A percentile compares a stretch with the other conserved stretches of the same genome.
phyloP scores from a whole-genome alignment of 495 filamentous ascomycete species.

The Penicillium diatomitis region DNA sequence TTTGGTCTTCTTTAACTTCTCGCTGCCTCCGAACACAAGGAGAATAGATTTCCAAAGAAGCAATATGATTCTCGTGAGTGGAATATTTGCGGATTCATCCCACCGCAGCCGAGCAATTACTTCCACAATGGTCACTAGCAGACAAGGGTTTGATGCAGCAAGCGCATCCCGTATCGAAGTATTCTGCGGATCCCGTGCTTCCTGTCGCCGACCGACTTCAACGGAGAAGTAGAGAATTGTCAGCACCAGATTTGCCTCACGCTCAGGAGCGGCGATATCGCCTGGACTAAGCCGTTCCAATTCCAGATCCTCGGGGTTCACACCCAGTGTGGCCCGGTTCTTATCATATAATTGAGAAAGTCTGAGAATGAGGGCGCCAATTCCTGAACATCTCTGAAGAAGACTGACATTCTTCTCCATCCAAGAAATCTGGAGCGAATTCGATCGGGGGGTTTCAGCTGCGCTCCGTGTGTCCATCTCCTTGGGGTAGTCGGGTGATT shows the following conservation, averaged over 20 bases:
- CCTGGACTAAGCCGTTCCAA: constrained; percentile 22
- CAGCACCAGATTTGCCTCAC: constrained; percentile 41
- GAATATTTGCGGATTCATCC: constrained; percentile 66
- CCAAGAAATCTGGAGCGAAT: constrained; percentile 56
- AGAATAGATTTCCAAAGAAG: constrained; percentile 87
- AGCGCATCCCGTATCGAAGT: constrained; percentile 30
- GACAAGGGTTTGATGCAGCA: constrained; percentile 48
- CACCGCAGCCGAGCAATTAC: constrained; percentile 73
- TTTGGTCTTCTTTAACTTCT: constrained; percentile 67
- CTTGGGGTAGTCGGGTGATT: constrained; percentile 19
- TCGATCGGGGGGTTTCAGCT: constrained; percentile 33
- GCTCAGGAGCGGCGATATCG: constrained; percentile 30
- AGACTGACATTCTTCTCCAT: constrained; percentile 57
- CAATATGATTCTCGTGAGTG: constrained; percentile 61
- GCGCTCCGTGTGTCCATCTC: constrained; percentile 14
- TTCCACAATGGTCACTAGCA: constrained; percentile 65
- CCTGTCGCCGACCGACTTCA: constrained; percentile 51
- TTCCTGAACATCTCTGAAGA: constrained; percentile 49
- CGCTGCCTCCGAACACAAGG: constrained; percentile 69
- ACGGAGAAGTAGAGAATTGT: constrained; percentile 66
- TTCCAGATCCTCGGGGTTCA: constrained; percentile 24
- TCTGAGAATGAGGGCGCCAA: constrained; percentile 51
- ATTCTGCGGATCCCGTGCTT: constrained; percentile 15
- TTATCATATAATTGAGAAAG: constrained; percentile 51
- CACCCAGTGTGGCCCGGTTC: constrained; percentile 16